Evolutionary conservation across 257 asterid species (phyloP).

Genomic region (Solanum ossicruentum): DNA sequence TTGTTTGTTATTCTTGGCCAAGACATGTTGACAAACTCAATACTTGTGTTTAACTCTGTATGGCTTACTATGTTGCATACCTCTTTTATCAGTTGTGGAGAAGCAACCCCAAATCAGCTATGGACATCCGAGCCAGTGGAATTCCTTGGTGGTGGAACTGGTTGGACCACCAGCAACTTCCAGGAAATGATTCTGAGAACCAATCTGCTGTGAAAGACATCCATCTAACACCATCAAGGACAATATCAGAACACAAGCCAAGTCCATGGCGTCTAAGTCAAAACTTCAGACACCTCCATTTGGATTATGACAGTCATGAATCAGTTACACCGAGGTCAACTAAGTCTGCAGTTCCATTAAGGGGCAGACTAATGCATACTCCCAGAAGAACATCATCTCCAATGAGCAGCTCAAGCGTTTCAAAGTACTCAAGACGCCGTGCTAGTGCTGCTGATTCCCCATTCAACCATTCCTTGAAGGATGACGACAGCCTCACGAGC

Average conservation of each 20-base stretch:
- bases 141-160: conserved; percentile 99
- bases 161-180: conserved; percentile 64
- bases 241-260: conserved; percentile 40
- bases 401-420: conserved; percentile 5
- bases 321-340: conserved; percentile 64
- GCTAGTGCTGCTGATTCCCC: conserved; percentile 30
- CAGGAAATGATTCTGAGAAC: conserved; percentile 26
- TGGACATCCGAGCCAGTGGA: conserved; percentile 41
- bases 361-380: conserved; percentile 43
- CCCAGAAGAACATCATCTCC: conserved; percentile 45
- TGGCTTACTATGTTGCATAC: background rate
- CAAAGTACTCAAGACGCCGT: conserved; percentile 34
- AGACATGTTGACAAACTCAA: background rate
- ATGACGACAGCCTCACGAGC: conserved; percentile 74
- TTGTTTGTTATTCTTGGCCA: background rate
- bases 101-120: conserved; percentile 23
- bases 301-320: conserved; percentile 31
- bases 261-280: conserved; percentile 32
- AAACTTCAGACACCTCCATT: conserved; percentile 19
- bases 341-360: conserved; percentile 42
- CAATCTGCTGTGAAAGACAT: conserved; percentile 22
- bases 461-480: conserved; percentile 37
- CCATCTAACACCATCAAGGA: conserved; percentile 43
- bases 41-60: background rate
- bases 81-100: conserved; percentile 44